Conservation (phyloP, 2,329 filamentous ascomycete genomes). For the Setomelanomma holmii region DNA sequence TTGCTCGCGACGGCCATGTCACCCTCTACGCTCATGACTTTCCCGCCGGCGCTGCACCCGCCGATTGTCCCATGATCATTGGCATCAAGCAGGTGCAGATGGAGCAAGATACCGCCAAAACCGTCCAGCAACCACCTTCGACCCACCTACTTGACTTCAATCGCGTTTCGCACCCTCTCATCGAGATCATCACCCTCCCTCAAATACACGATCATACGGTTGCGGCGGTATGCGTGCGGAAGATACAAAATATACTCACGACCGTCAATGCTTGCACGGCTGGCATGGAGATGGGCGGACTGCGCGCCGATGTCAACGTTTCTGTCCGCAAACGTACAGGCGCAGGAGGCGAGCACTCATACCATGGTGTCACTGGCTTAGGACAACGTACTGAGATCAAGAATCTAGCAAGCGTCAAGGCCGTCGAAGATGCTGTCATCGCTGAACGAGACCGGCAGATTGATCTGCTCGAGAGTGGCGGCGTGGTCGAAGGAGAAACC, state of each 20-base stretch:
- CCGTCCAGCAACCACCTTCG: constrained; percentile 75
- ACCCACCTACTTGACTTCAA: constrained; percentile 91
- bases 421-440: constrained; percentile 91
- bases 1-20: constrained; percentile 74
- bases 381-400: constrained; percentile 97
- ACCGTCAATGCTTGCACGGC: constrained; percentile 84
- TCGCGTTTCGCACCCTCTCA: constrained; percentile 85
- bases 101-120: constrained; percentile 98
- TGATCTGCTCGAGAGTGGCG: constrained; percentile 75
- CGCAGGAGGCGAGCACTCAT: constrained; percentile 51
- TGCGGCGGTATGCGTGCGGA: constrained; percentile 86
- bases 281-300: constrained; percentile 91
- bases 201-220: constrained; percentile 87
- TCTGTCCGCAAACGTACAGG: constrained; percentile 70
- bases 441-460: constrained; percentile 93
- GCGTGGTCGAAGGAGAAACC: constrained; percentile 81
- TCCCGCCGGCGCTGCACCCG: constrained; percentile 70
- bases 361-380: constrained; percentile 67
- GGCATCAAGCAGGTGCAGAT: constrained; percentile 94
- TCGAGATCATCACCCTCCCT: constrained; percentile 94
- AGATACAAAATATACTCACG: constrained; percentile 81
- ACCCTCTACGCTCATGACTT: constrained; percentile 72
- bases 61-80: constrained; percentile 75
- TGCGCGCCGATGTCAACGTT: constrained; percentile 95
- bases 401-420: constrained; percentile 93